Conservation (phyloP, 495 filamentous ascomycete genomes). For the Baudoinia panamericana region DNA sequence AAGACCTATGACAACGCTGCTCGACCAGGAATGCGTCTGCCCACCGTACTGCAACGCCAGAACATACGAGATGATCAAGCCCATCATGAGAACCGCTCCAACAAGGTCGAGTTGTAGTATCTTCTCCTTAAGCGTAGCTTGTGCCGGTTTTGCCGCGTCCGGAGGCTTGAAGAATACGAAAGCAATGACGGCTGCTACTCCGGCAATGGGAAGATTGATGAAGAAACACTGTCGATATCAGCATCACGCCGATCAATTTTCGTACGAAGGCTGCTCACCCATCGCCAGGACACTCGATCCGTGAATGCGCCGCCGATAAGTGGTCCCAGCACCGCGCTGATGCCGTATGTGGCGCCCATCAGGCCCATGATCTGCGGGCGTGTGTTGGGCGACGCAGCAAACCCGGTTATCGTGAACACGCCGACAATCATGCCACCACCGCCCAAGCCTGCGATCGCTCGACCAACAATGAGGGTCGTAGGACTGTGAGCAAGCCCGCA, state of each 20-base stretch:
- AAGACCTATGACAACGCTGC: constrained; percentile 33
- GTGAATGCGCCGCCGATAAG: constrained; percentile 39
- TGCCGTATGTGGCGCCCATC: constrained; percentile 30
- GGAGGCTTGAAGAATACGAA: constrained; percentile 33
- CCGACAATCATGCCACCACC: constrained; percentile 23
- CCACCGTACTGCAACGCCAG: constrained; percentile 26
- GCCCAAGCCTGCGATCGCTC: constrained; percentile 21
- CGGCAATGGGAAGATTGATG: constrained; percentile 42
- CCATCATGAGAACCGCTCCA: constrained; percentile 20
- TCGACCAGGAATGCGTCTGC: constrained; percentile 20
- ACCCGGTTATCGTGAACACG: constrained; percentile 25
- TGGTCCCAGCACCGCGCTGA: constrained; percentile 35
- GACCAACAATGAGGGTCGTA: constrained; percentile 21
- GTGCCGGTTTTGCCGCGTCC: constrained; percentile 4
- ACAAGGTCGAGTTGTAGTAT: constrained; percentile 22
- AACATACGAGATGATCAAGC: constrained; percentile 15
- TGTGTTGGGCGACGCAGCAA: constrained; percentile 26
- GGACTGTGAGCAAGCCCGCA: constrained; percentile 17
- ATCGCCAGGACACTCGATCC: constrained; percentile 35
- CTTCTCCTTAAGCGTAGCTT: constrained; percentile 24
- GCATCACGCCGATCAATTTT: too few relatives aligned
- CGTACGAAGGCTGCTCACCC: constrained; percentile 23
- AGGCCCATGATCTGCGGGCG: constrained; percentile 32
- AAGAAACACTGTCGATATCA: constrained; percentile 43
- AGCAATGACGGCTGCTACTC: constrained; percentile 28